Conservation (phyloP, 805 yeast genomes). For the Wickerhamiella sergipiensis region DNA sequence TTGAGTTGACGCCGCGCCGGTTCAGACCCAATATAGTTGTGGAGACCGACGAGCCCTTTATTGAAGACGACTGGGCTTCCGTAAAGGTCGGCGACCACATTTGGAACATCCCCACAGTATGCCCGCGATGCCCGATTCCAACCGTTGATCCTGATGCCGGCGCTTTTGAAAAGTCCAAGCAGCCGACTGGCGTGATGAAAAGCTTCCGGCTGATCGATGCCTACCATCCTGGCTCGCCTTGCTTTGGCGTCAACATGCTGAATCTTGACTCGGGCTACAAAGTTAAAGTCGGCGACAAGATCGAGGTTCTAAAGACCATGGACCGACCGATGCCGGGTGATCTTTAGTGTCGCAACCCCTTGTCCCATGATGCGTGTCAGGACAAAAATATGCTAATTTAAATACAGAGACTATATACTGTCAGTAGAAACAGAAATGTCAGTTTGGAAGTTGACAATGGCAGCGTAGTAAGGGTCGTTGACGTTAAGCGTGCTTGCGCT, state of each 20-base stretch:
- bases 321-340: slow-evolving; percentile 1
- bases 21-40: slow-evolving; percentile 24
- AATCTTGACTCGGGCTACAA: slow-evolving; percentile 14
- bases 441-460: not conserved
- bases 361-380: not conserved
- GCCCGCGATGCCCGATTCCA: slow-evolving; percentile 24
- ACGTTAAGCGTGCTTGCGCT: not conserved
- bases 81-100: slow-evolving; percentile 15
- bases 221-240: slow-evolving; percentile 17
- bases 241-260: slow-evolving; percentile 22
- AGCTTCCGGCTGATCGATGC: slow-evolving; percentile 21
- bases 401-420: not conserved
- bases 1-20: slow-evolving; percentile 14
- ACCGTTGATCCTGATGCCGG: slow-evolving; percentile 21
- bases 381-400: no score
- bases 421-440: not conserved
- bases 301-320: slow-evolving; percentile 11
- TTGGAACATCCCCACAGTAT: slow-evolving; percentile 19
- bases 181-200: slow-evolving; percentile 22
- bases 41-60: slow-evolving; percentile 22
- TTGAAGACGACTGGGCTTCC: slow-evolving; percentile 24
- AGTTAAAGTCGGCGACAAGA: slow-evolving; percentile 20
- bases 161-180: slow-evolving; percentile 12
- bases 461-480: not conserved
- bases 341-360: not conserved